Evolutionary conservation across 306 rosid genomes (phyloP), one percentile per base, ranked within the genome.

Genomic region (Castanea crenata): DNA sequence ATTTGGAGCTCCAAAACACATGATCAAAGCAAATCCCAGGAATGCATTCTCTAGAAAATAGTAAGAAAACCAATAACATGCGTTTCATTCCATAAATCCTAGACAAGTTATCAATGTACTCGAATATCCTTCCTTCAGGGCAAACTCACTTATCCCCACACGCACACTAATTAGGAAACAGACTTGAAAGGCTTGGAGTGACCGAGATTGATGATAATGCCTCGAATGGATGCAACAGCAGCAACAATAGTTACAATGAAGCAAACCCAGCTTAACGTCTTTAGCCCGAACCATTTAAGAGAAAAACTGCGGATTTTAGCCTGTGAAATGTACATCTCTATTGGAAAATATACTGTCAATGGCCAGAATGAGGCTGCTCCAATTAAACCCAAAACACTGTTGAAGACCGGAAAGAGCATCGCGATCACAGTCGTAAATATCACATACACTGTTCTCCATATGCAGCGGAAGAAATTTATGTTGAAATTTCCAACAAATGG

Each of bases 361-460:
- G 94, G 94, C 91, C 91, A 90, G 83, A 92, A 92, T 2, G 80
- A 3, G 18, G n/a, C 1, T 0, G 97, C 90, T 44, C 97, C 97
- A 7, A 90, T 25, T 1, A 92, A 46, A 7, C 93, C 93, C 71
- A 88, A 23, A 12, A 92, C 49, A 83, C 76, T 78, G 73, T 90
- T 92, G 86, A 92, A 92, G 84, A 90, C 90, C 0, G 97, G 97
- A 5, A 92, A 44, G 19, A 85, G 1, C 38, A 86, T 86, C 8
- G 92, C 89, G 19, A 83, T 0, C 29, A 70, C 44, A 0, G 85
- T 69, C 1, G 88, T 74, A 20, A 74, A 5, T 76, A 77, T 69
- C 63, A 92, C 97, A 14, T 35, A 92, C 0, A 38, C 0, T 67
- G 87, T 78, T 80, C 97, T 87, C 88, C 87, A 88, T 1, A 80